Conservation (phyloP, 2,329 filamentous ascomycete species). For the Mycogone perniciosa region DNA sequence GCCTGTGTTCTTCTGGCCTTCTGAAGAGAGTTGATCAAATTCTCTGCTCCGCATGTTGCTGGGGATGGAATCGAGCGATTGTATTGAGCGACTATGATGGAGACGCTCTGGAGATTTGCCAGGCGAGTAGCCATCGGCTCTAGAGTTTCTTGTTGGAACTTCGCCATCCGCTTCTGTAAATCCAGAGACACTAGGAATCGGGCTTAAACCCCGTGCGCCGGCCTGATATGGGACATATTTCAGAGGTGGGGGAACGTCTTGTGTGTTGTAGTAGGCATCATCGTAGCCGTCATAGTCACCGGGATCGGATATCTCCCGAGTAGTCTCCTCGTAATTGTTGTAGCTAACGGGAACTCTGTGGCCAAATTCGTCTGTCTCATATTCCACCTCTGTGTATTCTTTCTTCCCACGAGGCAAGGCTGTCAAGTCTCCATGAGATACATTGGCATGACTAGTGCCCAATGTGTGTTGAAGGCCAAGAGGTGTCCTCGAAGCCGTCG, state of each 20-base stretch:
- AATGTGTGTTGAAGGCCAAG: constrained; percentile 53
- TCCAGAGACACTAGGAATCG: constrained; percentile 87
- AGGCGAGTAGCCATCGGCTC: constrained; percentile 53
- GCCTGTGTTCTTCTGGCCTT: constrained; percentile 49
- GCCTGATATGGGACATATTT: constrained; percentile 64
- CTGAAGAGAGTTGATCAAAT: constrained; percentile 46
- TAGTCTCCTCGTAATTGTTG: constrained; percentile 33
- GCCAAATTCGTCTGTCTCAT: constrained; percentile 41
- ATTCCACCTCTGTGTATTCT: constrained; percentile 40
- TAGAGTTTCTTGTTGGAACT: constrained; percentile 42
- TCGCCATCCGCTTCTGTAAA: constrained; percentile 66
- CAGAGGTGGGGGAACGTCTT: constrained; percentile 57
- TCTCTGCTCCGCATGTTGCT: constrained; percentile 44
- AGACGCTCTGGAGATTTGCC: constrained; percentile 43
- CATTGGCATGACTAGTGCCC: constrained; percentile 60
- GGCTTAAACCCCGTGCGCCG: constrained; percentile 69
- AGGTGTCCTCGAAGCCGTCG: constrained; percentile 53
- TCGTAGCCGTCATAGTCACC: constrained; percentile 34
- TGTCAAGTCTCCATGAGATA: constrained; percentile 53
- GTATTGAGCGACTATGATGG: constrained; percentile 28
- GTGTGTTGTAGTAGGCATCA: constrained; percentile 48
- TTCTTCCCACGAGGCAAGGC: constrained; percentile 45
- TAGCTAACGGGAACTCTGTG: constrained; percentile 37
- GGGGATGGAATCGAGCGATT: constrained; percentile 27
- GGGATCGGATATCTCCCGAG: constrained; percentile 22